These are phyloP conservation scores for Sungouiella thailandica DNA, from an alignment of 805 yeast species.

Conservation along the genomic window DNA sequence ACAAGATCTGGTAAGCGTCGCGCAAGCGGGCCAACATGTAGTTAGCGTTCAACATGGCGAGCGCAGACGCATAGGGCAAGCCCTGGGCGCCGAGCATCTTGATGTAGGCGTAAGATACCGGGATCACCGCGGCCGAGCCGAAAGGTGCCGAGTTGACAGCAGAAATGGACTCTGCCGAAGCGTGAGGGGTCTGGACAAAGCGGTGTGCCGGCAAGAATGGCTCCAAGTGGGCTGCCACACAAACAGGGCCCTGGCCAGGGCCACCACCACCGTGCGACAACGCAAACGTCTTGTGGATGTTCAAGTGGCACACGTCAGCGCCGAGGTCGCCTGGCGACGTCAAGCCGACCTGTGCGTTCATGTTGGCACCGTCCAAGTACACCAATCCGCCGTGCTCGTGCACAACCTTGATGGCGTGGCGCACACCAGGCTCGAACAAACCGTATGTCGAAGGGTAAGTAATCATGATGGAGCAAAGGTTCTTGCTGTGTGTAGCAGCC, in stretches of 20 bases:
- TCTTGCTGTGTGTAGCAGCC: slow-evolving; percentile 61
- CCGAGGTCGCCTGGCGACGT: slow-evolving; percentile 97
- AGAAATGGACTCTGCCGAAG: slow-evolving; percentile 48
- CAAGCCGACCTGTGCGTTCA: slow-evolving; percentile 98
- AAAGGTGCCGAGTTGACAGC: slow-evolving; percentile 92
- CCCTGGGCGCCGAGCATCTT: slow-evolving; percentile 88
- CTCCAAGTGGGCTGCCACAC: slow-evolving; percentile 77
- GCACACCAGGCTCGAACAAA: slow-evolving; percentile 87
- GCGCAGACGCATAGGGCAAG: slow-evolving; percentile 77
- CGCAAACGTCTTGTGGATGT: slow-evolving; percentile 94
- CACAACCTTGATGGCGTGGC: slow-evolving; percentile 76
- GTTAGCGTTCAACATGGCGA: slow-evolving; percentile 93
- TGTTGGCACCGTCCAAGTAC: slow-evolving; percentile 96
- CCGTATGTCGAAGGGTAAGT: slow-evolving; percentile 98
- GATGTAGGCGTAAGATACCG: slow-evolving; percentile 92
- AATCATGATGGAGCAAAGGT: slow-evolving; percentile 89
- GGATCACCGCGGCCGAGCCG: slow-evolving; percentile 90
- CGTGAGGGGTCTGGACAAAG: slow-evolving; percentile 48
- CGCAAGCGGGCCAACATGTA: slow-evolving; percentile 83
- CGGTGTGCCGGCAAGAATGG: slow-evolving; percentile 82
- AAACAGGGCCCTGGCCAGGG: slow-evolving; percentile 98
- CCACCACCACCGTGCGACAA: slow-evolving; percentile 99
- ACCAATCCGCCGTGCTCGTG: slow-evolving; percentile 92
- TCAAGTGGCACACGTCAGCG: slow-evolving; percentile 97
- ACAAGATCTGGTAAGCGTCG: slow-evolving; percentile 69